Evolutionary conservation across 495 filamentous ascomycete species (phyloP), one percentile per base, ranked within the genome.

Genomic region (Neurospora sp.): DNA sequence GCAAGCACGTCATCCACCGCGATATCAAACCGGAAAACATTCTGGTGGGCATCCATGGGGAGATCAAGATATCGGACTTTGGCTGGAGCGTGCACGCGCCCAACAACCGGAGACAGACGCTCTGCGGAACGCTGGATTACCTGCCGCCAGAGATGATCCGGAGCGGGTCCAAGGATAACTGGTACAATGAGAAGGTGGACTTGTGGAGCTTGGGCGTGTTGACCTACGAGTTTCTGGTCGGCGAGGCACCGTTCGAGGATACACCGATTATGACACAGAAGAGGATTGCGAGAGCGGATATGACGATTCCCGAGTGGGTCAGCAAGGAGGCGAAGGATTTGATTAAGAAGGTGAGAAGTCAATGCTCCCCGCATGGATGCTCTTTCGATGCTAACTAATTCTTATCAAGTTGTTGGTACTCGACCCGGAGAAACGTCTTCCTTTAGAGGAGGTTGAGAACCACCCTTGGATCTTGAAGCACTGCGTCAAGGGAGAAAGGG

Each of bases 1-100:
- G 92, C 80, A 98, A 99, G 84, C 96, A 99, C 80, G 93, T 99
- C 75, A 99, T 99, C 84, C 96, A 99, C 78, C 91, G 96, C 61
- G 96, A 99, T 76, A 99, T 99, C 84, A 99, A 99, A 84, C 96
- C 96, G 12, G 96, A 99, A 83, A 99, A 99, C 78, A 99, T 99
- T 76, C 89, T 99, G 18, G 91, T 99, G 44, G 96, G 96, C 22
- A 94, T 99, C 70, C 95, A 98, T 79, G 96, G 94, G 53, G 96
- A 99, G 83, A 97, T 99, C 83, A 99, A 99, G 83, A 94, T 99
- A 79, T 94, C 93, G 5, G 96, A 99, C 82, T 99, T 99, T 78
- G 96, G 96, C 65, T 99, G 96, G 96, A 95, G 92, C 82, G 96
- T 98, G 20, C 96, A 99, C 81, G 96, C 96, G 37, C 96, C 96